These are phyloP conservation scores for Ustilaginoidea virens DNA, from an alignment of 2,329 filamentous ascomycete species.

Conservation along the genomic window DNA sequence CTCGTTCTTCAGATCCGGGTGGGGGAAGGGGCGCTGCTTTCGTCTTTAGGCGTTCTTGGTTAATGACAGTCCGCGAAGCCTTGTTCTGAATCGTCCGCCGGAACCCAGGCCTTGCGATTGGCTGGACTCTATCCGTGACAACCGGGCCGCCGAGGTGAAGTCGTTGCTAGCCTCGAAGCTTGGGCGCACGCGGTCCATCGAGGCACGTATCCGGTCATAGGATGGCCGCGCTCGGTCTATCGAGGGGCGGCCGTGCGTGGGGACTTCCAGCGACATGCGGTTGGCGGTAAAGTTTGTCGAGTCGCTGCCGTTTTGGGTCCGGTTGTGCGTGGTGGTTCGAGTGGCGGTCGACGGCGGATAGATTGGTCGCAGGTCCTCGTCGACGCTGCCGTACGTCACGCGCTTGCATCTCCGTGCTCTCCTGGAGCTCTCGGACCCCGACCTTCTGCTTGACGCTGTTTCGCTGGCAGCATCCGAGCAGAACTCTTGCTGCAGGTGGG, in stretches of 20 bases:
- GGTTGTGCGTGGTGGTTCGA: constrained; percentile 55
- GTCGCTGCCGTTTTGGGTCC: constrained; percentile 83
- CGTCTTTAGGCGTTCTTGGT: constrained; percentile 24
- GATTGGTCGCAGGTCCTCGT: constrained; percentile 83
- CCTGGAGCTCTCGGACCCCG: constrained; percentile 42
- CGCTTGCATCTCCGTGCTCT: constrained; percentile 41
- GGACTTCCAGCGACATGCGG: constrained; percentile 34
- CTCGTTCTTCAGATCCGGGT: too few relatives aligned
- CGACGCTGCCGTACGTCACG: constrained; percentile 46
- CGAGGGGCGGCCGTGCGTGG: constrained; percentile 31
- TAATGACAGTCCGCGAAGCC: constrained; percentile 27
- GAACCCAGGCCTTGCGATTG: constrained; percentile 24
- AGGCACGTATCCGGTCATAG: constrained; percentile 74
- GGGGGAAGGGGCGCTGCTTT: too few relatives aligned
- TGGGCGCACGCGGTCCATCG: constrained; percentile 70
- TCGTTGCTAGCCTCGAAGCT: constrained; percentile 82
- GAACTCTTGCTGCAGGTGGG: constrained; percentile 38
- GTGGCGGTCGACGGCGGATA: constrained; percentile 86
- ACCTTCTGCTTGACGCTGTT: constrained; percentile 18
- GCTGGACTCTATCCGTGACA: constrained; percentile 69
- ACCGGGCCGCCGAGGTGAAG: constrained; percentile 76
- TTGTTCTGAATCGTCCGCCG: constrained; percentile 16
- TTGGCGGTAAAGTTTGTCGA: constrained; percentile 76
- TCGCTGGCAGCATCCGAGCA: constrained; percentile 23
- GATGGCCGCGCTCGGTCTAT: constrained; percentile 61